Base-by-base conservation (phyloP, 2,329 filamentous ascomycete genomes). In the Metarhizium anisopliae region DNA sequence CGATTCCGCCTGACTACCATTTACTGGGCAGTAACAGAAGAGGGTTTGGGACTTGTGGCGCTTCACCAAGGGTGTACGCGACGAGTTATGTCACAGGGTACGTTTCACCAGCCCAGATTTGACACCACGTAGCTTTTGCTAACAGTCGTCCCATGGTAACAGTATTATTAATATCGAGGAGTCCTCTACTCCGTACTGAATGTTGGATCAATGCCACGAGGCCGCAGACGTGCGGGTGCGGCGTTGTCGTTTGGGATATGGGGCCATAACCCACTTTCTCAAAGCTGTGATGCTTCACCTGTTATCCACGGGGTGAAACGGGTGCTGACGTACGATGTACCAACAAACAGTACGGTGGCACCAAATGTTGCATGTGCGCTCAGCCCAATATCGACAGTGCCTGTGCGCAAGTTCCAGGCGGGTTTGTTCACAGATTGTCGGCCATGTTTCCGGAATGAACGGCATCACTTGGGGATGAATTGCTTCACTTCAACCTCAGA, bases 61-160 rank as follows among this genome's bases (percentile, higher is more conserved):
- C 16, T 20, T 45, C 20, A 30, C n/a, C 42, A 14, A 18, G 42
- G 45, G 30, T 38, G 38, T 42, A 49, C 57, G 55, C 51, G 57
- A 59, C 57, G 49, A 50, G n/a, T 32, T n/a, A 47, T 47, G 55
- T 57, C 42, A 45, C 55, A 59, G 50, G 29, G 20, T 25, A 38
- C 13, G 57, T 59, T 59, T 59, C 55, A 59, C 51, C 18, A 40
- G 35, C 42, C 14, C 51, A 14, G 29, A 43, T 51, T 35, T 51
- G 53, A 59, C 51, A 54, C 36, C 29, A 18, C 11, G 30, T 29
- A 14, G 14, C 29, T 29, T 29, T 16, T 25, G 25, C 25, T 25
- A 25, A 25, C 25, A 25, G 25, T 25, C 25, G 29, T 20, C 42
- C 29, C 16, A 6, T 11, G n/a, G n/a, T 6, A 16, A n/a, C 43